phyloP scores from a whole-genome alignment of 2,329 filamentous ascomycete genomes.

The Aspergillus viridinutans region DNA sequence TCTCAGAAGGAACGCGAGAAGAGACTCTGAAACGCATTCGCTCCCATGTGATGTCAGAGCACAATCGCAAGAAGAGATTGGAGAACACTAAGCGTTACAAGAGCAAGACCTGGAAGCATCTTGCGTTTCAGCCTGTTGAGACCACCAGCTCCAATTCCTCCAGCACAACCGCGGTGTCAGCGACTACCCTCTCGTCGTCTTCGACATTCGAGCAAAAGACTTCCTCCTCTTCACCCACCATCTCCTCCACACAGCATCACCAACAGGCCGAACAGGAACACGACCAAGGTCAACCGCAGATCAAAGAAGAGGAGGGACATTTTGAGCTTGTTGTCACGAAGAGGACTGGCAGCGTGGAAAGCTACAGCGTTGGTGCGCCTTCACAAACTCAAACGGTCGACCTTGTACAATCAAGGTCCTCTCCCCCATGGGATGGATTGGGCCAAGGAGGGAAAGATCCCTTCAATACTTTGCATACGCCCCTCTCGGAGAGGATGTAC shows the following conservation, averaged over 20 bases:
- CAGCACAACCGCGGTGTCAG: slow-evolving; percentile 3
- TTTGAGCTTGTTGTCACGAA: slow-evolving; percentile 6
- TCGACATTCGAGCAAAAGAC: slow-evolving; percentile 1
- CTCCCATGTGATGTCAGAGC: slow-evolving; percentile 42
- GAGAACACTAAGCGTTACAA: slow-evolving; percentile 39
- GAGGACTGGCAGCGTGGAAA: slow-evolving; percentile 7
- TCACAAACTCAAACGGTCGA: slow-evolving; percentile 10
- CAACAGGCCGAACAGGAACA: slow-evolving; percentile 8
- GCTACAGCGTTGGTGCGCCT: slow-evolving; percentile 10
- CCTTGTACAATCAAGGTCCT: slow-evolving; percentile 2
- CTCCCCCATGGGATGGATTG: slow-evolving; percentile 23
- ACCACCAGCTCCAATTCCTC: slow-evolving; percentile 15
- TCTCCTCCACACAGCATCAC: slow-evolving; percentile 1
- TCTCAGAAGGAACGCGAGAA: slow-evolving; percentile 33
- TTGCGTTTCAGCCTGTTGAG: slow-evolving; percentile 32
- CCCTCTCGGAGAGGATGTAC: slow-evolving; percentile 34
- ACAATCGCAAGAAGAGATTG: slow-evolving; percentile 39
- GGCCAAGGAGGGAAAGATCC: slow-evolving; percentile 33
- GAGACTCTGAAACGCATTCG: slow-evolving; percentile 40
- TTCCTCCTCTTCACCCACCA: not conserved
- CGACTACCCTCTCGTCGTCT: slow-evolving; percentile 1
- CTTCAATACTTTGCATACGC: slow-evolving; percentile 33
- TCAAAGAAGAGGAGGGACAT: slow-evolving; percentile 12
- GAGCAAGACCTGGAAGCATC: slow-evolving; percentile 35
- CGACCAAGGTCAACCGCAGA: slow-evolving; percentile 3